Base-by-base conservation (phyloP, 163 green algal genomes). In the Smithsoniella earleae region DNA sequence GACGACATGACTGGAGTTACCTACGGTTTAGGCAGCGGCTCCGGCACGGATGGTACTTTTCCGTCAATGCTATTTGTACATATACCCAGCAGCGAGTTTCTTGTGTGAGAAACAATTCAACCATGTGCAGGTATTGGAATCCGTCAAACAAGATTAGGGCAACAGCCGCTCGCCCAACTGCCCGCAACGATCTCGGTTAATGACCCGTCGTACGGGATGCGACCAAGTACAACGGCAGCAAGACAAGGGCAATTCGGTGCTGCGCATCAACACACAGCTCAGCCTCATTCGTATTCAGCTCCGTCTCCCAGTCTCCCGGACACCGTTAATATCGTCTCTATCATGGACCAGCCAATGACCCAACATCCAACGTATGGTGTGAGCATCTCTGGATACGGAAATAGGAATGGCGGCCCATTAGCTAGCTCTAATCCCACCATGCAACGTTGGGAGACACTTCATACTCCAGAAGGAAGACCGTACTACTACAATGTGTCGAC, bases 401-500 rank as follows among this genome's bases (percentile, higher is more conserved):
- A 49, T 13, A 10, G 10, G 13, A 22, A 13, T 13, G 13, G 40
- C 40, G 13, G 40, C 40, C 40, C 10, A 49, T 62, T 28, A 27
- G 6, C 65, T 5, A 44, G n/a, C 62, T 28, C 13, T 16, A 16
- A 5, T 33, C 5, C 36, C 37, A 20, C 18, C 37, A 27, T n/a
- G 66, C 38, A 43, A 63, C 74, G 69, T 18, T 90, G 85, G 85
- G 76, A 86, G 62, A 75, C 81, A 34, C 80, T 85, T 66, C 81
- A 86, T 54, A 82, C 85, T 13, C 46, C 78, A 20, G 84, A 88
- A 5, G 83, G 83, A 1, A 58, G 66, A 28, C 66, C 82, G 0
- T 90, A 89, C 74, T 90, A 84, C 33, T 82, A 85, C 77, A 87
- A 88, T 43, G 1, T 66, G 0, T 36, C 25, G 18, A 88, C 82